These are phyloP conservation scores for Russula foetens DNA, from an alignment of 768 basidiomycete species.

Conservation along the genomic window DNA sequence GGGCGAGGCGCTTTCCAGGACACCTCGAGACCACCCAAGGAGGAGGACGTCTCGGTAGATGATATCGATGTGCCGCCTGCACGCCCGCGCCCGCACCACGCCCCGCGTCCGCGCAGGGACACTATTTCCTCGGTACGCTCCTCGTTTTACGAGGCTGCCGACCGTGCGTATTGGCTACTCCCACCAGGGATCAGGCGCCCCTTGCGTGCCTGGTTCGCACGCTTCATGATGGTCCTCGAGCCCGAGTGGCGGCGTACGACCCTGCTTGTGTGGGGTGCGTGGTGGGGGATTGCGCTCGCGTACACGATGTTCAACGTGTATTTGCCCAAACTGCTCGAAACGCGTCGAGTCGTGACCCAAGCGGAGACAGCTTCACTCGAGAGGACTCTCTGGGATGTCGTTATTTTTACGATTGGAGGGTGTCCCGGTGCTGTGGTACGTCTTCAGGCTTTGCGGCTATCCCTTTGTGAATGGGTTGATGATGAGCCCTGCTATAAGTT, in stretches of 20 bases:
- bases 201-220: conserved; percentile 58
- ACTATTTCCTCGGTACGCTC: conserved; percentile 27
- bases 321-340: conserved; percentile 79
- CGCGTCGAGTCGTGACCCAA: conserved; percentile 25
- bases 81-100: conserved; percentile 4
- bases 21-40: neutral
- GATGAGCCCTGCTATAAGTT: conserved; percentile 38
- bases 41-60: neutral
- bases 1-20: neutral
- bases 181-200: conserved; percentile 52
- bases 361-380: conserved; percentile 39
- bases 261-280: conserved; percentile 67
- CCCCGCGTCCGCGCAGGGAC: neutral
- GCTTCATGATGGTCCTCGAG: conserved; percentile 59
- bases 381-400: conserved; percentile 76
- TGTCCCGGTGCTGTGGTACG: conserved; percentile 78
- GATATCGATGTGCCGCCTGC: neutral
- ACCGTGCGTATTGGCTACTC: conserved; percentile 35
- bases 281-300: conserved; percentile 70
- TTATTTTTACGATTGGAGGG: conserved; percentile 76
- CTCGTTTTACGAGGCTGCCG: conserved; percentile 36
- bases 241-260: conserved; percentile 76
- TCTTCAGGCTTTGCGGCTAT: conserved; percentile 3
- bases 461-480: neutral
- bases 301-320: conserved; percentile 94